These are phyloP conservation scores for Cucurbita moschata DNA, from an alignment of 306 rosid genomes.

Conservation along the genomic window DNA sequence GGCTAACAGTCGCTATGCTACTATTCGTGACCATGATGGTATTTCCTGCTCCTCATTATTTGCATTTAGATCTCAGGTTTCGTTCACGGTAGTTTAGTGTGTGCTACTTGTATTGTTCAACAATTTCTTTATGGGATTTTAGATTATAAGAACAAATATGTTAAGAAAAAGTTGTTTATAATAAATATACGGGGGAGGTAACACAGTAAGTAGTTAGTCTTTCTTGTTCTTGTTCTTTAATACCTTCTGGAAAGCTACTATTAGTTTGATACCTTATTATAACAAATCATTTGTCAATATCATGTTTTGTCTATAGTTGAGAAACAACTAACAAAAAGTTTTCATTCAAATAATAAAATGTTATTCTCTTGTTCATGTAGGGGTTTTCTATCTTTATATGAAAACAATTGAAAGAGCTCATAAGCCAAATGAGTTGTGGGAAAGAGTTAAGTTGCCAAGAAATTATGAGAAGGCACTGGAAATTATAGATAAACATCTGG, in stretches of 20 bases:
- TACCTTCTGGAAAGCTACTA: not conserved
- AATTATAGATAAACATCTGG: constrained; percentile 76
- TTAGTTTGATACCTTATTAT: not conserved
- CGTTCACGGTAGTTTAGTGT: too few species aligned
- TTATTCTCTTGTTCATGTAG: constrained; percentile 21
- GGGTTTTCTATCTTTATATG: constrained; percentile 89
- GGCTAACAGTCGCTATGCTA: constrained; percentile 90
- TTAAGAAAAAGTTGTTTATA: not conserved
- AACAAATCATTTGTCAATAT: not conserved
- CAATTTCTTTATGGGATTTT: not conserved
- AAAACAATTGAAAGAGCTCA: constrained; percentile 95
- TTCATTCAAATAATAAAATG: not conserved
- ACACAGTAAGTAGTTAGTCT: too few species aligned
- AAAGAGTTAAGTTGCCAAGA: constrained; percentile 81
- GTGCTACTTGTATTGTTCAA: not conserved
- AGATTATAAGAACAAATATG: not conserved
- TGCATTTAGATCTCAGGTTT: not conserved
- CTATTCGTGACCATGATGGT: constrained; percentile 85
- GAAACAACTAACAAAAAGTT: not conserved
- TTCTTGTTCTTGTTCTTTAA: not conserved
- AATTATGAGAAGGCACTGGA: constrained; percentile 82
- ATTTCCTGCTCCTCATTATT: not conserved
- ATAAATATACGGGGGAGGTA: not conserved
- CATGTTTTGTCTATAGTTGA: not conserved
- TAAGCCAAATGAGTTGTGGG: constrained; percentile 82